Conservation (phyloP, 108 stramenopile genomes). For the Aurantiochytrium sp. region DNA sequence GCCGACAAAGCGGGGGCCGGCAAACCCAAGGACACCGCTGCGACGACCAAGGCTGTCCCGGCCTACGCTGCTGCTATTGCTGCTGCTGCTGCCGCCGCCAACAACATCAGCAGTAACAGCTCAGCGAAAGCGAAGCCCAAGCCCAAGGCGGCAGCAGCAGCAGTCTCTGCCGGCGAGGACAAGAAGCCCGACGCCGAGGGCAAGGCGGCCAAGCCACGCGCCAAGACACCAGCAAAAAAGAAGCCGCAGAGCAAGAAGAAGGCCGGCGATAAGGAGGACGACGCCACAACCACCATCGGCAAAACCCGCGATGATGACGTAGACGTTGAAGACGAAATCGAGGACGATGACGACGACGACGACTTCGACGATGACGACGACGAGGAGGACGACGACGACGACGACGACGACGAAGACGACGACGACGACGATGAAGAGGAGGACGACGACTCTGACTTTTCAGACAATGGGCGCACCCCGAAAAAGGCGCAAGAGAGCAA, state of each 20-base stretch:
- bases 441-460: conserved; percentile 9
- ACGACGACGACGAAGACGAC: neutral
- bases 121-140: neutral
- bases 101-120: neutral
- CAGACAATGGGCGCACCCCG: neutral
- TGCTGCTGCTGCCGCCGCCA: neutral
- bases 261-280: neutral
- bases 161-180: neutral
- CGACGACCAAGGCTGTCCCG: neutral
- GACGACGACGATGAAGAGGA: neutral
- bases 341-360: neutral
- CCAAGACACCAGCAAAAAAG: too few relatives aligned
- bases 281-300: too few relatives aligned
- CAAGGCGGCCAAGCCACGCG: too few relatives aligned
- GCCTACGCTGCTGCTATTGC: neutral
- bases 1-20: neutral
- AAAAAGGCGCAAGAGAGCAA: neutral
- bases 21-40: neutral
- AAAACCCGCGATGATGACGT: neutral
- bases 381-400: neutral
- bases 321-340: neutral
- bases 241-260: neutral
- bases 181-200: too few relatives aligned
- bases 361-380: neutral
- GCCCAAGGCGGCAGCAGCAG: neutral